Conservation (phyloP, 192 early-diverging fungal genomes). For the Rhizophlyctis rosea region DNA sequence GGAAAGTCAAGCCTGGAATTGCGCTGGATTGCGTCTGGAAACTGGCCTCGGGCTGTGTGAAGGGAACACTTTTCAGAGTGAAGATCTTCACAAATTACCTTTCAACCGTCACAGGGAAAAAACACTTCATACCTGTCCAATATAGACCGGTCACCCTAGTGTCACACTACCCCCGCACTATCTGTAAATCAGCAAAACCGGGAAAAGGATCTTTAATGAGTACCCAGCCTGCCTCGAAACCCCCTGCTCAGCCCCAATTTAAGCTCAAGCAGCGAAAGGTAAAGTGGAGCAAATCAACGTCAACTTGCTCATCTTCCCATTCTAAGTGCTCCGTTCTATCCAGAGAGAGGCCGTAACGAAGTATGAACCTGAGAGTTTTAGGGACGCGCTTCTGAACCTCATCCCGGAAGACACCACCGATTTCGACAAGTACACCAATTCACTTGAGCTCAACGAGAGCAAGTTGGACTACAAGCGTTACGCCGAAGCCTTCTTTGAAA, state of each 20-base stretch:
- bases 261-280: constrained; percentile 52
- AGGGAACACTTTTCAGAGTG: no score
- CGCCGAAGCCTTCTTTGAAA: constrained; percentile 91
- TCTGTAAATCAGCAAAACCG: no score
- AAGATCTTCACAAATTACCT: no score
- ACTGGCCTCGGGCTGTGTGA: no score
- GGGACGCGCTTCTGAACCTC: constrained; percentile 47
- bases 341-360: constrained; percentile 66
- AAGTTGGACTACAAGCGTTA: constrained; percentile 94
- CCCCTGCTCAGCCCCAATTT: constrained; percentile 37
- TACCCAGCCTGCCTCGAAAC: not conserved
- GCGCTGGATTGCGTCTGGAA: no score
- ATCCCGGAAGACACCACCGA: constrained; percentile 55
- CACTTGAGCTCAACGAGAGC: constrained; percentile 78
- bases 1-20: no score
- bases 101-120: no score
- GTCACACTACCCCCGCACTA: no score
- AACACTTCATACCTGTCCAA: no score
- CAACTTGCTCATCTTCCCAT: no score
- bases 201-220: no score
- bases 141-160: no score
- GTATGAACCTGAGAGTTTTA: constrained; percentile 63
- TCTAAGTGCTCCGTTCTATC: not conserved
- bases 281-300: not conserved
- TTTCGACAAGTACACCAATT: constrained; percentile 68